Conservation (phyloP, 176 grass and related monocot species). For the Avena eriantha region DNA sequence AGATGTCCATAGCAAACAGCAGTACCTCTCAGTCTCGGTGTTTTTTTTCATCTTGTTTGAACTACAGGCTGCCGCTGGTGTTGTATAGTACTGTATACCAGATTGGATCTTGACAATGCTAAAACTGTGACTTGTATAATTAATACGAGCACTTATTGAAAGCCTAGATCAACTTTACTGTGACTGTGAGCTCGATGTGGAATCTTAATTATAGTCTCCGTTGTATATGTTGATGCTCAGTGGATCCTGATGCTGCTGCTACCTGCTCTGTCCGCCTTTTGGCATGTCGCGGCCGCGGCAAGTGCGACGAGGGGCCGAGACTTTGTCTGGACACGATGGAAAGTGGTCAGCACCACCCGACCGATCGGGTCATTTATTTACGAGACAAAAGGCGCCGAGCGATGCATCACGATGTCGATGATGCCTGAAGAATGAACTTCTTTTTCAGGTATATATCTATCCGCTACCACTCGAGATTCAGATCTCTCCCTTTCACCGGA, state of each 20-base stretch:
- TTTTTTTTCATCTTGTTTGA: not conserved
- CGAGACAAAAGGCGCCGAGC: conserved; percentile 32
- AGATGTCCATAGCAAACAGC: no score
- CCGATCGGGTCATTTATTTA: not conserved
- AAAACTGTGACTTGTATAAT: not conserved
- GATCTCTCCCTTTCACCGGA: not conserved
- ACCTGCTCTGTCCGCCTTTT: not conserved
- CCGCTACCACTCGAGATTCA: not conserved
- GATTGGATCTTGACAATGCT: not conserved
- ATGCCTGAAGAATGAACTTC: not conserved
- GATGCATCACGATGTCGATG: not conserved
- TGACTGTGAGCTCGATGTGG: not conserved
- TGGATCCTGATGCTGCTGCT: not conserved
- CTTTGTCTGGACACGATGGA: conserved; percentile 40
- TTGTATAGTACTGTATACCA: not conserved
- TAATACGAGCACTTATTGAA: not conserved
- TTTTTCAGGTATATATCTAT: conserved; percentile 21
- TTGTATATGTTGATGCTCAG: not conserved
- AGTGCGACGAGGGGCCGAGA: conserved; percentile 33
- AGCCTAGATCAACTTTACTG: not conserved
- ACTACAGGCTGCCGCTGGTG: not conserved
- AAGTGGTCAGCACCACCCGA: not conserved
- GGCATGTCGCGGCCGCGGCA: not conserved
- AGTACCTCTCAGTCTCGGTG: not conserved
- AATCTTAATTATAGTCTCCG: not conserved